phyloP scores from a whole-genome alignment of 768 basidiomycete genomes.

The Tricholoma matsutake region DNA sequence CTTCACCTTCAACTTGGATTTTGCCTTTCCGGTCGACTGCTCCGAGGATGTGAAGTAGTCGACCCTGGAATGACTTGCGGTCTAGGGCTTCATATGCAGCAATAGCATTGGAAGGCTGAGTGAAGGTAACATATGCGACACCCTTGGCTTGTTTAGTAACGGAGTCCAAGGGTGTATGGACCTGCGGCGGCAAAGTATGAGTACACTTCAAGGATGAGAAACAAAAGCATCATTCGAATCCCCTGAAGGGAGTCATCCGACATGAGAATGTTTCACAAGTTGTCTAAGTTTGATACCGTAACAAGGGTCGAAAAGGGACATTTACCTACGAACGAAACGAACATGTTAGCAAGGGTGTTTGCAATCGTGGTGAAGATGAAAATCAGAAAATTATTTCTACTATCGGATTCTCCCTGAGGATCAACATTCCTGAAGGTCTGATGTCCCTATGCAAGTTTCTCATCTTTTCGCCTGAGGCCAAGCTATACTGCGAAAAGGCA shows the following conservation, averaged over 20 bases:
- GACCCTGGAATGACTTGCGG: slow-evolving; percentile 84
- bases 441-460: slow-evolving; percentile 58
- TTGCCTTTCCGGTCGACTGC: slow-evolving; percentile 67
- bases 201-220: neutral
- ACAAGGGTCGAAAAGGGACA: neutral
- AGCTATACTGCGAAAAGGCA: neutral
- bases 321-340: slow-evolving; percentile 28
- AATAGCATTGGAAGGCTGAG: slow-evolving; percentile 41
- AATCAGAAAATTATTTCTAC: slow-evolving; percentile 47
- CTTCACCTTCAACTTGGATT: slow-evolving; percentile 36
- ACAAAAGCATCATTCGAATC: slow-evolving; percentile 26
- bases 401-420: slow-evolving; percentile 57
- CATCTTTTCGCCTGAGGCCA: slow-evolving; percentile 30
- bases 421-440: slow-evolving; percentile 64
- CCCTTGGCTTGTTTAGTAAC: slow-evolving; percentile 47
- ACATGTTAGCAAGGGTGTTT: slow-evolving; percentile 5
- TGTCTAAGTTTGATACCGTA: slow-evolving; percentile 32
- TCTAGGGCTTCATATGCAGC: slow-evolving; percentile 78
- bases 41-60: slow-evolving; percentile 85
- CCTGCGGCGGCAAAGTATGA: slow-evolving; percentile 26
- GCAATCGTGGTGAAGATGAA: slow-evolving; percentile 25
- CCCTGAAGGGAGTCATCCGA: slow-evolving; percentile 19
- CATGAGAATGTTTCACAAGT: slow-evolving; percentile 35
- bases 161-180: slow-evolving; percentile 47
- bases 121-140: slow-evolving; percentile 49